Evolutionary conservation across 257 asterid genomes (phyloP), one percentile per base, ranked within the genome.

Genomic region (Lithospermum erythrorhizon): DNA sequence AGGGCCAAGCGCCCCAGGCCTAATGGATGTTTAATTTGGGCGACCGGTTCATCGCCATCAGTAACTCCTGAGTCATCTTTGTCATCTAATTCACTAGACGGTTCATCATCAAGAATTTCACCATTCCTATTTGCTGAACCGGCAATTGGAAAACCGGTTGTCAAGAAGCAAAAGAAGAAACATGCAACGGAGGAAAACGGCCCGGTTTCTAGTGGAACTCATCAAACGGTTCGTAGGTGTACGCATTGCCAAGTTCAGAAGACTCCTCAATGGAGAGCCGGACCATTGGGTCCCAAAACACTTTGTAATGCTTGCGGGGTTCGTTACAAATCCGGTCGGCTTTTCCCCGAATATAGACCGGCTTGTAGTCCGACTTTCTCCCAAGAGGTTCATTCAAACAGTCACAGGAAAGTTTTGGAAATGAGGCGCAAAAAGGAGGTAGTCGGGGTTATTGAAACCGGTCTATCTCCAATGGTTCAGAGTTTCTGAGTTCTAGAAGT

Each of bases 271-370:
- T 73, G 81, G 81, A 55, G 78, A 45, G 25, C 82, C 68, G 82
- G 79, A 22, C 76, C 82, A 3, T 24, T 76, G 64, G 79, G 79
- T 23, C 70, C 79, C 2, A 76, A 76, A 67, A 73, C 76, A 1
- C 65, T 76, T 17, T 76, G 82, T 13, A 76, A 76, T 35, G 82
- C 82, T n/a, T 76, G 82, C 49, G 82, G 82, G 1, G 79, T 76
- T 21, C 69, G 82, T 18, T 73, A 48, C 10, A 73, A 76, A 13
- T 76, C 82, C 56, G 82, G 79, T 41, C 71, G 82, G 62, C 72
- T 76, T 0, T 73, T 66, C 0, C 82, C 82, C 0, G 82, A 76
- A 53, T 76, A 76, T 3, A 61, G 82, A 23, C 82, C 82, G 47
- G 79, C 82, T 41, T 70, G 75, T 19, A 77, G 82, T 49, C 82